A percentile compares a stretch with the other conserved stretches of the same genome.
Conservation (phyloP, 202 grass and related monocot genomes). For the Elaeis oleifera region DNA sequence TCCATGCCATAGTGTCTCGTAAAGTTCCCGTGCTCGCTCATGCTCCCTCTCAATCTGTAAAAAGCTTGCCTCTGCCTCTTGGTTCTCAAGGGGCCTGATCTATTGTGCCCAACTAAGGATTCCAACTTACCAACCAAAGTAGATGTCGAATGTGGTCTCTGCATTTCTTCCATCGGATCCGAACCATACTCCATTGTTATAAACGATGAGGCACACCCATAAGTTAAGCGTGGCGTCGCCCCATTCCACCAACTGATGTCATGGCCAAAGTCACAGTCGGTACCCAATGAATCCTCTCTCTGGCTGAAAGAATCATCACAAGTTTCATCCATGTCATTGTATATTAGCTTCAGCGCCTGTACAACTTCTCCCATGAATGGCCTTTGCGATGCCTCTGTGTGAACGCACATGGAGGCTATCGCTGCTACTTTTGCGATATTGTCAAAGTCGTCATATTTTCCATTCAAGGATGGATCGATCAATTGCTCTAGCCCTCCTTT, state of each 20-base stretch:
- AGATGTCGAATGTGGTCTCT: slow-evolving; percentile 49
- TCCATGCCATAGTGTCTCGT: slow-evolving; percentile 30
- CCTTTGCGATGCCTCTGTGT: slow-evolving; percentile 55
- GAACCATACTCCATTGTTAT: slow-evolving; percentile 37
- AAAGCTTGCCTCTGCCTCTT: slow-evolving; percentile 35
- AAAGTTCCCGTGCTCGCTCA: slow-evolving; percentile 61
- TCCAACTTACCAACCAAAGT: slow-evolving; percentile 46
- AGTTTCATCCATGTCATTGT: slow-evolving; percentile 42
- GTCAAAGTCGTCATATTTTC: slow-evolving; percentile 39
- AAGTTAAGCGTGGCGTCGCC: slow-evolving; percentile 7
- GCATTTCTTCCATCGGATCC: slow-evolving; percentile 27
- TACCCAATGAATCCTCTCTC: slow-evolving; percentile 39
- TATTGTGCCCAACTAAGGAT: slow-evolving; percentile 44
- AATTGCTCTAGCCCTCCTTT: slow-evolving; percentile 51
- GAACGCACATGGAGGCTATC: slow-evolving; percentile 73
- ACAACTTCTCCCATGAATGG: slow-evolving; percentile 88
- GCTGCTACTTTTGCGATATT: slow-evolving; percentile 63
- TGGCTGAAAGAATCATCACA: slow-evolving; percentile 41
- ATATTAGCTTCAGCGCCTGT: slow-evolving; percentile 72
- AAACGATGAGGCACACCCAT: slow-evolving; percentile 12
- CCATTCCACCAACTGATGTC: slow-evolving; percentile 48
- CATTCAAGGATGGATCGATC: slow-evolving; percentile 40
- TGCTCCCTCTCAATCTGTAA: slow-evolving; percentile 62
- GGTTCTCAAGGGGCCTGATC: slow-evolving; percentile 61
- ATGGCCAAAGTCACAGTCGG: slow-evolving; percentile 16